phyloP scores from a whole-genome alignment of 208 protist species.

The Crithidia expoeki region DNA sequence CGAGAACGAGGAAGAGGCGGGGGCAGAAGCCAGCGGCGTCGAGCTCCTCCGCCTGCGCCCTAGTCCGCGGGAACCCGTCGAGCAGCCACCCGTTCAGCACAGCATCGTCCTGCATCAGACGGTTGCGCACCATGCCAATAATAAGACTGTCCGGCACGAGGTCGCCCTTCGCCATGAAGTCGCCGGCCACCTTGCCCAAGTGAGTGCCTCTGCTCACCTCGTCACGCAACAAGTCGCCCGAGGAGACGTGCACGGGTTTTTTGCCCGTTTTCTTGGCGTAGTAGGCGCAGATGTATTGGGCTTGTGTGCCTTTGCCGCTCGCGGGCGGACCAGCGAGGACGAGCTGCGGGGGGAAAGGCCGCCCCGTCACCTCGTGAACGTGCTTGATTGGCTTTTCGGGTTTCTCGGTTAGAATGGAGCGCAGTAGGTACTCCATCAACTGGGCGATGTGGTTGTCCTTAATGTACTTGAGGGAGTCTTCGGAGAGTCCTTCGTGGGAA shows the following conservation, averaged over 20 bases:
- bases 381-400: constrained; percentile 68
- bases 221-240: constrained; percentile 80
- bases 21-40: constrained; percentile 70
- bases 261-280: constrained; percentile 41
- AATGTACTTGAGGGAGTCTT: constrained; percentile 78
- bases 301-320: constrained; percentile 85
- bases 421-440: constrained; percentile 86
- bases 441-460: constrained; percentile 75
- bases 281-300: constrained; percentile 54
- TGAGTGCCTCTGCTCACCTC: constrained; percentile 64
- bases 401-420: constrained; percentile 63
- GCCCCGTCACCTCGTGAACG: constrained; percentile 56
- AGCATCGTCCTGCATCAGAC: constrained; percentile 72
- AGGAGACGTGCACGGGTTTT: constrained; percentile 81
- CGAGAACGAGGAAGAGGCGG: constrained; percentile 71
- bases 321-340: constrained; percentile 84
- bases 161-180: constrained; percentile 66
- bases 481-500: constrained; percentile 44
- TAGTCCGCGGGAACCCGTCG: constrained; percentile 91
- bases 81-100: constrained; percentile 88
- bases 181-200: constrained; percentile 61
- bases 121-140: constrained; percentile 63
- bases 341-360: constrained; percentile 65
- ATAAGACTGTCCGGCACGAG: constrained; percentile 84
- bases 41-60: constrained; percentile 76